phyloP scores from a whole-genome alignment of 805 yeast genomes.

The Metschnikowia drakensbergensis region DNA sequence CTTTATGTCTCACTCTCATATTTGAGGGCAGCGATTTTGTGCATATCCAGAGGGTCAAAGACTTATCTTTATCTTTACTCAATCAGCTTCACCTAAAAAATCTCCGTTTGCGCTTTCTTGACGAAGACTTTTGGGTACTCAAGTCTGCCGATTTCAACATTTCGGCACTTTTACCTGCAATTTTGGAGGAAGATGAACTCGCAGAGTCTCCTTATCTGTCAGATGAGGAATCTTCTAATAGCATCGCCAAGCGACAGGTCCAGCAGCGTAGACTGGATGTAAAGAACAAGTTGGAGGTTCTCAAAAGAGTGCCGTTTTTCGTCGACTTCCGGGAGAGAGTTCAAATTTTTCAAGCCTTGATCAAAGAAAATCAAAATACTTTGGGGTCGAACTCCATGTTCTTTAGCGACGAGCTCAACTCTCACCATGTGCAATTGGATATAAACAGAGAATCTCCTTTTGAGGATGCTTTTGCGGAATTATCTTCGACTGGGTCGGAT shows the following conservation, averaged over 20 bases:
- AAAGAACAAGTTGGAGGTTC: slow-evolving; percentile 43
- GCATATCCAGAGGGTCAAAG: slow-evolving; percentile 16
- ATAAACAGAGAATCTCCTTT: slow-evolving; percentile 69
- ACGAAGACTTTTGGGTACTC: slow-evolving; percentile 51
- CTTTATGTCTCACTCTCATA: slow-evolving; percentile 47
- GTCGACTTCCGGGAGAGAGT: slow-evolving; percentile 75
- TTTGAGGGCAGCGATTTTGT: slow-evolving; percentile 25
- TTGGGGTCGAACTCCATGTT: slow-evolving; percentile 19
- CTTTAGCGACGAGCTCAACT: slow-evolving; percentile 12
- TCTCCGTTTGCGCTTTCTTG: slow-evolving; percentile 53
- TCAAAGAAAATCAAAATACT: slow-evolving; percentile 47
- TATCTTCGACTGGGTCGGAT: slow-evolving; percentile 47
- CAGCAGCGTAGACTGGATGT: background rate
- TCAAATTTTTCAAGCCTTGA: slow-evolving; percentile 60
- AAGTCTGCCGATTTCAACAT: slow-evolving; percentile 28
- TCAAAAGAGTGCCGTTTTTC: slow-evolving; percentile 71
- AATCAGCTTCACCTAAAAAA: slow-evolving; percentile 66
- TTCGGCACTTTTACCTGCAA: slow-evolving; percentile 32
- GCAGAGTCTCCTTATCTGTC: slow-evolving; percentile 12
- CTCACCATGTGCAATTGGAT: slow-evolving; percentile 39
- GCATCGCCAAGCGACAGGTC: background rate
- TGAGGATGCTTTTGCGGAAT: slow-evolving; percentile 67
- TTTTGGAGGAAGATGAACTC: slow-evolving; percentile 43
- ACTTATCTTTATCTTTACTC: slow-evolving; percentile 47
- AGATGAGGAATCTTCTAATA: slow-evolving; percentile 12